These are phyloP conservation scores for Chiua virens DNA, from an alignment of 768 basidiomycete species.

Conservation along the genomic window DNA sequence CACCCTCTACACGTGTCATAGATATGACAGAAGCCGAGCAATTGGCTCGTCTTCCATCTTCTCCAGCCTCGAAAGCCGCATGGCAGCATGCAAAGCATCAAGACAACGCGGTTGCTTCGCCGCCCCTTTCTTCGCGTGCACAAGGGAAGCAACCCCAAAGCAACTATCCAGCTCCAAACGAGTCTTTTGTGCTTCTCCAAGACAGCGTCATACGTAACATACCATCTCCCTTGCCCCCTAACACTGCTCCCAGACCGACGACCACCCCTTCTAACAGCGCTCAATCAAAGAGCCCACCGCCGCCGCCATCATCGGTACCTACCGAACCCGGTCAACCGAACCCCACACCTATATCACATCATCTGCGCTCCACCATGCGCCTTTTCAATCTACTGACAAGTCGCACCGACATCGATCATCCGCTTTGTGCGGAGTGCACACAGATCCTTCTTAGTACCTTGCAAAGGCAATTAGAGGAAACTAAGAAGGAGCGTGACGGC, in stretches of 20 bases:
- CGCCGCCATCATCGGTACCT: slow-evolving; percentile 25
- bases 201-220: slow-evolving; percentile 77
- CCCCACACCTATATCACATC: slow-evolving; percentile 75
- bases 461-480: slow-evolving; percentile 82
- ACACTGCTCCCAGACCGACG: slow-evolving; percentile 45
- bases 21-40: slow-evolving; percentile 44
- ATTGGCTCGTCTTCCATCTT: slow-evolving; percentile 46
- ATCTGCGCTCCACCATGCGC: slow-evolving; percentile 70
- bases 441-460: slow-evolving; percentile 74
- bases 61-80: slow-evolving; percentile 55
- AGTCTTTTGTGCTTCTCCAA: slow-evolving; percentile 89
- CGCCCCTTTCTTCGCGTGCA: slow-evolving; percentile 51
- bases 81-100: slow-evolving; percentile 59
- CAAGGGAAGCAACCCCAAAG: slow-evolving; percentile 63
- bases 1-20: slow-evolving; percentile 42
- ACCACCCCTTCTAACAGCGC: slow-evolving; percentile 35
- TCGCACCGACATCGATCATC: slow-evolving; percentile 84
- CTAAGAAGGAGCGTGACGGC: slow-evolving; percentile 87
- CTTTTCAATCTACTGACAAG: slow-evolving; percentile 78
- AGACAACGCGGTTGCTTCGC: slow-evolving; percentile 31
- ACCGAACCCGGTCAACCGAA: slow-evolving; percentile 55
- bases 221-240: slow-evolving; percentile 51
- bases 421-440: slow-evolving; percentile 93
- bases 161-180: slow-evolving; percentile 59
- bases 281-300: slow-evolving; percentile 25